Evolutionary conservation across 805 yeast genomes (phyloP).

Genomic region (Metschnikowia borealis): DNA sequence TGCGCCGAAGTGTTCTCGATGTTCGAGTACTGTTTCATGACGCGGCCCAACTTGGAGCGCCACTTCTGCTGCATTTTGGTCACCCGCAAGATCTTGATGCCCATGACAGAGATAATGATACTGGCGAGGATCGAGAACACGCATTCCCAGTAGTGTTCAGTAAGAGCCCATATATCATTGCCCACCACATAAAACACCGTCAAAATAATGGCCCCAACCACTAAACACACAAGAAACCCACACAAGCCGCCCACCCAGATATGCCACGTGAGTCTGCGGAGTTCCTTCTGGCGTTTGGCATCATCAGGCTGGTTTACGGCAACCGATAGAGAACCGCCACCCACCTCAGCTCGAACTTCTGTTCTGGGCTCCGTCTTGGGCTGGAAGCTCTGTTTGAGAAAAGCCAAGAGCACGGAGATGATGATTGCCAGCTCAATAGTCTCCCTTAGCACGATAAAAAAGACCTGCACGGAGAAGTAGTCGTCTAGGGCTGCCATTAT

Average conservation of each 20-base stretch:
- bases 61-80: slow-evolving; percentile 44
- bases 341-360: neutral
- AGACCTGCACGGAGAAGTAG: slow-evolving; percentile 19
- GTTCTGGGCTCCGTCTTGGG: neutral
- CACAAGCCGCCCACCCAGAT: slow-evolving; percentile 43
- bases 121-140: slow-evolving; percentile 42
- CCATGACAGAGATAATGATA: slow-evolving; percentile 44
- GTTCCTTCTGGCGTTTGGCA: slow-evolving; percentile 12
- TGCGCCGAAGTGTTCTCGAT: slow-evolving; percentile 17
- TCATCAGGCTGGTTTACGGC: neutral
- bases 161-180: slow-evolving; percentile 41
- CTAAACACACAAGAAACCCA: slow-evolving; percentile 37
- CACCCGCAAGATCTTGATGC: slow-evolving; percentile 41
- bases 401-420: slow-evolving; percentile 20
- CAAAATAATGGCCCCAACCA: slow-evolving; percentile 39
- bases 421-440: slow-evolving; percentile 21
- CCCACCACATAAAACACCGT: slow-evolving; percentile 39
- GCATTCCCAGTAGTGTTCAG: slow-evolving; percentile 50
- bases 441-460: slow-evolving; percentile 19
- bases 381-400: slow-evolving; percentile 12
- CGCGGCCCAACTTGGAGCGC: slow-evolving; percentile 34
- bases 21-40: slow-evolving; percentile 24
- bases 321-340: neutral
- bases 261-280: slow-evolving; percentile 27
- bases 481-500: slow-evolving; percentile 14